Evolutionary conservation across 768 basidiomycete species (phyloP).

Genomic region (Hemileccinum rubropunctum): DNA sequence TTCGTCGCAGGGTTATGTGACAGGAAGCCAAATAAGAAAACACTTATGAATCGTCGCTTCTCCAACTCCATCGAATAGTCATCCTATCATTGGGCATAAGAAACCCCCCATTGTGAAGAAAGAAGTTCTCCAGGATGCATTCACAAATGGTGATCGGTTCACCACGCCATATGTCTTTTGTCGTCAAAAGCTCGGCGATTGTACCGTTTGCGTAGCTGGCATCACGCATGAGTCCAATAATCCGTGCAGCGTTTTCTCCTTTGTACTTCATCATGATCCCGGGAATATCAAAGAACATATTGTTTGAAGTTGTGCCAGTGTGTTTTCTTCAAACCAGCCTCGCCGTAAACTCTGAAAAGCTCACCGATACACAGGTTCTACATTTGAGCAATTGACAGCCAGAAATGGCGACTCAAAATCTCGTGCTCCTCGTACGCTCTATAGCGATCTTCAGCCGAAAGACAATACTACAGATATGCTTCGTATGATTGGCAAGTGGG

Average conservation of each 20-base stretch:
- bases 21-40: slow-evolving; percentile 28
- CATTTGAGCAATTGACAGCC: slow-evolving; percentile 67
- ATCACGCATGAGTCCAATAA: slow-evolving; percentile 35
- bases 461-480: slow-evolving; percentile 54
- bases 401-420: slow-evolving; percentile 72
- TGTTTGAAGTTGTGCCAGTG: no score
- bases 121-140: slow-evolving; percentile 22
- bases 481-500: slow-evolving; percentile 55
- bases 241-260: slow-evolving; percentile 52
- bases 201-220: slow-evolving; percentile 49
- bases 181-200: slow-evolving; percentile 47
- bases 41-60: slow-evolving; percentile 18
- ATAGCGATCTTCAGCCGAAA: slow-evolving; percentile 59
- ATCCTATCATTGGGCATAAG: slow-evolving; percentile 21
- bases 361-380: slow-evolving; percentile 58
- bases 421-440: slow-evolving; percentile 55
- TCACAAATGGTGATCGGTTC: slow-evolving; percentile 24
- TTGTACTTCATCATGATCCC: slow-evolving; percentile 67
- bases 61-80: slow-evolving; percentile 19
- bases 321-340: slow-evolving; percentile 12
- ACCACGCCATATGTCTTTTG: slow-evolving; percentile 39
- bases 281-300: slow-evolving; percentile 43
- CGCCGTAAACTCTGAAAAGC: slow-evolving; percentile 57
- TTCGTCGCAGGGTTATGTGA: no score
- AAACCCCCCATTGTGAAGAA: slow-evolving; percentile 28